A percentile compares a stretch with the other conserved stretches of the same genome.
phyloP scores from a whole-genome alignment of 148 eudicot species.

The Simmondsia chinensis region DNA sequence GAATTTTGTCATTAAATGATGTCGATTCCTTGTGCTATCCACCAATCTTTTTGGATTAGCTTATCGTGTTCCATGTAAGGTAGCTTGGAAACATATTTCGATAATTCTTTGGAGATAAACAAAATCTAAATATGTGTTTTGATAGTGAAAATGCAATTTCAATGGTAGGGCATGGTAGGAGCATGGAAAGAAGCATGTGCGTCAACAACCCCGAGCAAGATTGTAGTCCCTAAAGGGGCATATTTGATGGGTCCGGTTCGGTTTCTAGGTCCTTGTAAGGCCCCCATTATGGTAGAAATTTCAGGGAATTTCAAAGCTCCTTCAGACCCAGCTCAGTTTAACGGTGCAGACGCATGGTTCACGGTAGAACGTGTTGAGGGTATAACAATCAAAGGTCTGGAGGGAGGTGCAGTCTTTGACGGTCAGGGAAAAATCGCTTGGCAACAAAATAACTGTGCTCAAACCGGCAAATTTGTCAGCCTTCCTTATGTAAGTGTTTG shows the following conservation, averaged over 20 bases:
- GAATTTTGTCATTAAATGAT: no score
- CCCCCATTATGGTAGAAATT: constrained; percentile 7
- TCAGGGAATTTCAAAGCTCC: constrained; percentile 14
- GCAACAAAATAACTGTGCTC: constrained; percentile 11
- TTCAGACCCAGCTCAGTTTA: constrained; percentile 5
- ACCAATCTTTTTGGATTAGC: no score
- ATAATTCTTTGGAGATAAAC: no score
- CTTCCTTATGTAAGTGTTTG: constrained; percentile 20
- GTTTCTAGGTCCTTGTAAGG: constrained; percentile 16
- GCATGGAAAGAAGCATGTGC: constrained; percentile 15
- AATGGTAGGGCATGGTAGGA: constrained; percentile 1
- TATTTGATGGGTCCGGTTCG: constrained; percentile 5
- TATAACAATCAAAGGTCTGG: no score
- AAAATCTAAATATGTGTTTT: no score
- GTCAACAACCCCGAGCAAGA: constrained; percentile 2
- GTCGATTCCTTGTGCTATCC: no score
- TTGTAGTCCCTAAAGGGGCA: constrained; percentile 12
- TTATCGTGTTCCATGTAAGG: no score
- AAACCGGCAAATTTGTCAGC: neutral
- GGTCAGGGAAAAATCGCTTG: constrained; percentile 21
- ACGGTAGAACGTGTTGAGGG: no score
- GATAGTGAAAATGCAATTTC: no score
- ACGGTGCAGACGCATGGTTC: neutral
- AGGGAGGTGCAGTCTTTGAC: constrained; percentile 16
- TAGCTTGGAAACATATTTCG: no score